Base-by-base conservation (phyloP, 2,329 filamentous ascomycete species). In the Botrytis elliptica region DNA sequence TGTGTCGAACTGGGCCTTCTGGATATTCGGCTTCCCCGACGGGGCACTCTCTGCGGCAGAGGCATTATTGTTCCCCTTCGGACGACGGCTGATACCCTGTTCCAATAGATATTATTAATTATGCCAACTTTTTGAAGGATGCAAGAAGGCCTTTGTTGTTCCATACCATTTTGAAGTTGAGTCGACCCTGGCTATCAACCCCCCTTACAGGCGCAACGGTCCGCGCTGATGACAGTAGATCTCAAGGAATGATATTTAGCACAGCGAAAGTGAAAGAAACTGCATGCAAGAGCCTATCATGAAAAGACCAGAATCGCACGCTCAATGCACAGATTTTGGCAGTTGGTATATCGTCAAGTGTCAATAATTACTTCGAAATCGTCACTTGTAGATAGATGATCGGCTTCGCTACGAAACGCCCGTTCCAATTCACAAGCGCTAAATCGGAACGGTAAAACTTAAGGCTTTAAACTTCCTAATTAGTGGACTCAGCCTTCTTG, bases 1-100 rank as follows among this genome's bases (percentile, higher is more conserved):
- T 75, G 91, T 93, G 83, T 99, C 96, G 84, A 97, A 99, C 75
- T 93, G 93, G 76, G 96, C 96, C 86, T 98, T 98, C 85, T 95
- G 95, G 79, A 97, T 93, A 84, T 93, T 93, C 76, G 90, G 80
- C 74, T 81, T 81, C 52, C 78, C 76, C 29, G 75, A 75, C 20
- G 75, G 75, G 33, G 75, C 77, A 57, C 72, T 75, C 60, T 77
- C 75, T 62, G 76, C 78, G 60, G 76, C 77, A 55, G 78, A 77
- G 66, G 77, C 79, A 75, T 79, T 76, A 70, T 81, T 81, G 46
- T 81, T 79, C 46, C 79, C 79, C 74, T 82, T 82, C 29, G 80
- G 79, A 64, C 81, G 78, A 71, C 79, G 77, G 77, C 80, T 82
- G 69, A 81, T 81, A 75, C 79, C 81, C 81, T 82, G 75, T 2